A percentile compares a stretch with the other conserved stretches of the same genome.
Conservation (phyloP, 116 monocot species). For the Dioscorea cayenensis region DNA sequence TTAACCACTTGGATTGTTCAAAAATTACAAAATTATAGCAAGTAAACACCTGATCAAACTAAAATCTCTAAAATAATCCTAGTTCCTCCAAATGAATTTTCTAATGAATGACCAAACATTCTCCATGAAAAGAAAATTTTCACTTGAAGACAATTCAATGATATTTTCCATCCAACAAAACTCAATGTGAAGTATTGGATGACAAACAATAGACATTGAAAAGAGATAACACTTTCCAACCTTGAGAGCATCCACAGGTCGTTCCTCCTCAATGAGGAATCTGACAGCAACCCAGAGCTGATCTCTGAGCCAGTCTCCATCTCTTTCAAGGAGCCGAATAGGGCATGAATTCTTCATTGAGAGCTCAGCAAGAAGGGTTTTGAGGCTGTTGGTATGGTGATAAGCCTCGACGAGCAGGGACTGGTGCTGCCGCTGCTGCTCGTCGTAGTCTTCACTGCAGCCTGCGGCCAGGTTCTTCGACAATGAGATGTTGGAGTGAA, state of each 20-base stretch:
- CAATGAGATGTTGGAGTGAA: neutral
- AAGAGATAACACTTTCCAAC: conserved; percentile 1
- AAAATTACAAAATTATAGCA: no score
- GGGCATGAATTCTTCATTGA: conserved; percentile 26
- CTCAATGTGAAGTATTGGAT: neutral
- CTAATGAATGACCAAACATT: no score
- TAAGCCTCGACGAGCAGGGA: conserved; percentile 43
- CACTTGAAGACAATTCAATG: no score
- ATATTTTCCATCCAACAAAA: neutral
- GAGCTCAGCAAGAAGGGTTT: conserved; percentile 22
- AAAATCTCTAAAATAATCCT: no score
- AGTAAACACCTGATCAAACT: no score
- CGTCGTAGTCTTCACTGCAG: neutral
- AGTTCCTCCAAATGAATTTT: no score
- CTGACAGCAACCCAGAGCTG: conserved; percentile 41
- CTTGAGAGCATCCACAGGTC: conserved; percentile 36
- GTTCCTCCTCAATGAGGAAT: conserved; percentile 25
- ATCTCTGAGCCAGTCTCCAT: conserved; percentile 49
- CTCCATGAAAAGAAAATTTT: no score
- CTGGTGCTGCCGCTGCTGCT: conserved; percentile 21
- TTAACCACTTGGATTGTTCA: no score
- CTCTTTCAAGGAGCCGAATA: conserved; percentile 21
- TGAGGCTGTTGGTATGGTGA: conserved; percentile 39
- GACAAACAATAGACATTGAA: neutral
- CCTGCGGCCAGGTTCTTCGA: neutral